These are phyloP conservation scores for Elsinoe ampelina DNA, from an alignment of 2,329 filamentous ascomycete genomes.

Conservation along the genomic window DNA sequence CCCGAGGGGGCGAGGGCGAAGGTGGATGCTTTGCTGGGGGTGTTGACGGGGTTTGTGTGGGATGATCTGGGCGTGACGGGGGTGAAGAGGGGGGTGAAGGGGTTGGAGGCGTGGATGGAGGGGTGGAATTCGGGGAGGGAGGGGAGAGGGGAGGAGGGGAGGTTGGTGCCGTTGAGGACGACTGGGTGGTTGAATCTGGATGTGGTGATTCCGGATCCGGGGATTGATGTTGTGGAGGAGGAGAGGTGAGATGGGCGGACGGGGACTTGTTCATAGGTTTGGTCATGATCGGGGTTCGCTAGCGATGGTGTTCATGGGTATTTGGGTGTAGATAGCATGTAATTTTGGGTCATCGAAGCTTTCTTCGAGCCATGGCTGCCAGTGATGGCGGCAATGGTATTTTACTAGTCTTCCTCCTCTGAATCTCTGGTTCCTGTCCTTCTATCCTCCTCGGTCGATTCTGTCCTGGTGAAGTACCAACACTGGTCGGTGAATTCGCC, in stretches of 20 bases:
- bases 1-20: constrained; percentile 70
- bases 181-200: constrained; percentile 85
- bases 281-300: neutral
- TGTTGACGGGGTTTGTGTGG: constrained; percentile 88
- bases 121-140: constrained; percentile 67
- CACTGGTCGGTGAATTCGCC: neutral
- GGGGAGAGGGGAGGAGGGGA: constrained; percentile 53
- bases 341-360: neutral
- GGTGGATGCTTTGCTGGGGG: constrained; percentile 67
- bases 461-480: too few species aligned
- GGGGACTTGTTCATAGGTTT: neutral
- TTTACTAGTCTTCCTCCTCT: too few species aligned
- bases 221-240: constrained; percentile 42
- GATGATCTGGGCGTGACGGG: constrained; percentile 75
- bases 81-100: constrained; percentile 60
- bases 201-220: constrained; percentile 71
- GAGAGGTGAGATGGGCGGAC: constrained; percentile 14
- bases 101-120: constrained; percentile 72
- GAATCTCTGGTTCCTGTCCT: too few species aligned
- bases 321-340: neutral
- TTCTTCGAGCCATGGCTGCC: neutral
- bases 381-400: too few species aligned
- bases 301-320: neutral
- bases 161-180: constrained; percentile 65
- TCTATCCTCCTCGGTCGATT: too few species aligned